A percentile compares a stretch with the other conserved stretches of the same genome.
These are phyloP conservation scores for Rhizopogon sp. DNA, from an alignment of 768 basidiomycete genomes.

Conservation along the genomic window DNA sequence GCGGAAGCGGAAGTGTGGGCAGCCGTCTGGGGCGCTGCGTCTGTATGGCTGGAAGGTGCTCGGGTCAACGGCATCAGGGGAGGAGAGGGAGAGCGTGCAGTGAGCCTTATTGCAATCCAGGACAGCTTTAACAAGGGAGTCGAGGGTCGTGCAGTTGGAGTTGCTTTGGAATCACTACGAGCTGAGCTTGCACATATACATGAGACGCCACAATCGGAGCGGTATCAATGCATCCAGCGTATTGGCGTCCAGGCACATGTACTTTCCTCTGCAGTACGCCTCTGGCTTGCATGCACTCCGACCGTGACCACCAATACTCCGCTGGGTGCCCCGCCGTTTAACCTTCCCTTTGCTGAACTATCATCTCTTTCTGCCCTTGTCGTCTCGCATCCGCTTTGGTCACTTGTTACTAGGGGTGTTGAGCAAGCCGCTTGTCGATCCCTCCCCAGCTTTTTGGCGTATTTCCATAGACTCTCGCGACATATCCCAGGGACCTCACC, in stretches of 20 bases:
- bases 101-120: constrained; percentile 29
- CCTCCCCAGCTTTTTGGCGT: constrained; percentile 46
- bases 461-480: constrained; percentile 56
- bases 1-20: constrained; percentile 27
- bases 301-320: constrained; percentile 30
- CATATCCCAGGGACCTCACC: constrained; percentile 49
- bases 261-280: constrained; percentile 47
- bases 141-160: constrained; percentile 32
- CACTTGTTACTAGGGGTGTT: constrained; percentile 5
- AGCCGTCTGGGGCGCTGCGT: constrained; percentile 34
- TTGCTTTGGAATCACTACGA: constrained; percentile 31
- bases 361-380: constrained; percentile 48
- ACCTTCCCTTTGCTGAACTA: constrained; percentile 52
- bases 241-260: constrained; percentile 31
- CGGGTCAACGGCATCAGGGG: constrained; percentile 63
- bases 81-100: constrained; percentile 59
- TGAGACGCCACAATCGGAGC: background rate
- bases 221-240: constrained; percentile 9
- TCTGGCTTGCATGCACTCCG: constrained; percentile 63
- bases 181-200: constrained; percentile 15
- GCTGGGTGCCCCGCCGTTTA: constrained; percentile 51
- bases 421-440: constrained; percentile 32
- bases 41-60: constrained; percentile 75
- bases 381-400: constrained; percentile 50
- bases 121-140: constrained; percentile 35